Evolutionary conservation across 345 rosid species (phyloP), one percentile per base, ranked within the genome.

Genomic region (Pelargonium nanum): DNA sequence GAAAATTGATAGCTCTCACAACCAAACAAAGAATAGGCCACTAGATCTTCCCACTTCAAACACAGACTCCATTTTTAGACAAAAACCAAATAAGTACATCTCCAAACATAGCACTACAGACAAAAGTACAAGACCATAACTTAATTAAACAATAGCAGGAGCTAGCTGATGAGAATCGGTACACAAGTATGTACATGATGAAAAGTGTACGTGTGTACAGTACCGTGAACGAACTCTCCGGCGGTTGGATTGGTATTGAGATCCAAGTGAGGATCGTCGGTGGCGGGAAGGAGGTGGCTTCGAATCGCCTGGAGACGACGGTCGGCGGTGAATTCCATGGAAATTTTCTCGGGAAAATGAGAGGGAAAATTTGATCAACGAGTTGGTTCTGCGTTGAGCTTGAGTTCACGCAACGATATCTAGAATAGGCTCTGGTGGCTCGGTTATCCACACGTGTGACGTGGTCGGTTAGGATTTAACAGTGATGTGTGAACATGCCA

Each of bases 251-350:
- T 74, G 63, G 64, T 64, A 25, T 64, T 61, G 21, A 86, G 56
- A 26, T 56, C 10, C 57, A 81, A 64, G 51, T 19, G 25, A 53
- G 10, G 60, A 64, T 74, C 74, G 58, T 58, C 52, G 23, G 65
- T 5, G 57, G 72, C 30, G 56, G 78, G 65, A 24, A 68, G 70
- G 59, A 91, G 63, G 72, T 91, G 97, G 54, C 78, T 68, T 13
- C 72, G 81, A 50, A 91, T 64, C 52, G 84, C 80, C 55, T 65
- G 55, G 68, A 90, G 83, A 40, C 95, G 92, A 58, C 87, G 92
- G 28, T 77, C 74, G 56, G 88, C 81, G 16, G 85, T 51, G 13
- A 83, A 79, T 25, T 67, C 77, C 80, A 67, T 56, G 22, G 45
- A 51, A 50, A 52, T 58, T 58, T 68, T 62, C 71, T 32, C 64